Evolutionary conservation across 1,139 yeast genomes (phyloP).

Genomic region (Hansenula sp.): DNA sequence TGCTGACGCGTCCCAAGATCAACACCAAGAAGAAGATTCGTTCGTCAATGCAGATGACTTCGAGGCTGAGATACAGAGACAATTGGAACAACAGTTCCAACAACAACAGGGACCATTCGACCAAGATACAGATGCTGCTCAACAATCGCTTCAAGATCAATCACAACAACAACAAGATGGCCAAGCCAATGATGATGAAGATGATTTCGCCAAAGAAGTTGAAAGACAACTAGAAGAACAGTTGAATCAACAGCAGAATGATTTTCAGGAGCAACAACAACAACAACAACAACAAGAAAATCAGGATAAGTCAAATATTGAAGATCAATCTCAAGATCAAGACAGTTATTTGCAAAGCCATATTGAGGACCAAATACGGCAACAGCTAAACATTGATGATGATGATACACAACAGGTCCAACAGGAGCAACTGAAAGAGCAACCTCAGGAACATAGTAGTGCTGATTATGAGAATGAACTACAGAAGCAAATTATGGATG

Average conservation of each 20-base stretch:
- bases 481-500: slow-evolving; percentile 23
- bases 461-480: slow-evolving; percentile 18
- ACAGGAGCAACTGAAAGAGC: not conserved
- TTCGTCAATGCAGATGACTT: slow-evolving; percentile 6
- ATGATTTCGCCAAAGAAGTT: slow-evolving; percentile 21
- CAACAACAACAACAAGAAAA: not conserved
- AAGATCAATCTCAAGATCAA: not conserved
- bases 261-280: slow-evolving; percentile 1
- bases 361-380: slow-evolving; percentile 3
- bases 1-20: not conserved
- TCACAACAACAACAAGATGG: not conserved
- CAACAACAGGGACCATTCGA: slow-evolving; percentile 1
- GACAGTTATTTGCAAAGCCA: slow-evolving; percentile 1
- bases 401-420: not conserved
- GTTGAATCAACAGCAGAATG: not conserved
- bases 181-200: slow-evolving; percentile 9
- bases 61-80: slow-evolving; percentile 12
- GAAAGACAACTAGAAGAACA: slow-evolving; percentile 18
- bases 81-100: slow-evolving; percentile 10
- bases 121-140: not conserved
- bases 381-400: slow-evolving; percentile 5
- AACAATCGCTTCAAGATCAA: not conserved
- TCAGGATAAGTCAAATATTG: not conserved
- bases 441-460: not conserved
- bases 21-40: slow-evolving; percentile 1